Conservation (phyloP, 176 grass and related monocot genomes). For the Puccinellia tenuiflora region DNA sequence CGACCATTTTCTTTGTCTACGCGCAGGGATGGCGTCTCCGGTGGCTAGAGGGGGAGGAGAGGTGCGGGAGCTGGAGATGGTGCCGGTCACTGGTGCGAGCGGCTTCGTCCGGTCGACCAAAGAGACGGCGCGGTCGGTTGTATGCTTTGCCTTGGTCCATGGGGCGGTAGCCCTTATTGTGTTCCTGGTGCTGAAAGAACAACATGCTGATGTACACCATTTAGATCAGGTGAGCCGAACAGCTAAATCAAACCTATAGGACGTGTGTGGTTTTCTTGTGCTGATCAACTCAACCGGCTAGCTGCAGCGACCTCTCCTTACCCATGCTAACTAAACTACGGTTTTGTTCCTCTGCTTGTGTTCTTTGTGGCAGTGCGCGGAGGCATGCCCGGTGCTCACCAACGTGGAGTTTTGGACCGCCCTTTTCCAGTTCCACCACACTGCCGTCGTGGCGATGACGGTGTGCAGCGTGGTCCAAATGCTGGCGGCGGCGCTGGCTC, state of each 20-base stretch:
- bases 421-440: background rate
- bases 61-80: too few species aligned
- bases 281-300: too few species aligned
- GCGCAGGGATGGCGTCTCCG: too few species aligned
- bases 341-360: background rate
- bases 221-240: background rate
- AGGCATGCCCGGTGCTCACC: background rate
- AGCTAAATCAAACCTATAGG: background rate
- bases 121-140: too few species aligned
- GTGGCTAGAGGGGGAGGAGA: too few species aligned
- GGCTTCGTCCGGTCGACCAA: too few species aligned
- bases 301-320: too few species aligned
- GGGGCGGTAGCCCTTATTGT: background rate
- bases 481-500: background rate
- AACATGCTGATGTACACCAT: background rate
- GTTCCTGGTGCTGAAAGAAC: background rate
- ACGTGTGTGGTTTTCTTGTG: too few species aligned
- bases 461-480: background rate
- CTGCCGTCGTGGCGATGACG: background rate
- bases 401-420: background rate
- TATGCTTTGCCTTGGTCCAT: background rate
- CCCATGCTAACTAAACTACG: too few species aligned
- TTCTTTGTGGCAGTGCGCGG: background rate
- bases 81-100: too few species aligned
- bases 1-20: too few species aligned